Evolutionary conservation across 2,329 filamentous ascomycete species (phyloP).

Genomic region (Alternaria panax): DNA sequence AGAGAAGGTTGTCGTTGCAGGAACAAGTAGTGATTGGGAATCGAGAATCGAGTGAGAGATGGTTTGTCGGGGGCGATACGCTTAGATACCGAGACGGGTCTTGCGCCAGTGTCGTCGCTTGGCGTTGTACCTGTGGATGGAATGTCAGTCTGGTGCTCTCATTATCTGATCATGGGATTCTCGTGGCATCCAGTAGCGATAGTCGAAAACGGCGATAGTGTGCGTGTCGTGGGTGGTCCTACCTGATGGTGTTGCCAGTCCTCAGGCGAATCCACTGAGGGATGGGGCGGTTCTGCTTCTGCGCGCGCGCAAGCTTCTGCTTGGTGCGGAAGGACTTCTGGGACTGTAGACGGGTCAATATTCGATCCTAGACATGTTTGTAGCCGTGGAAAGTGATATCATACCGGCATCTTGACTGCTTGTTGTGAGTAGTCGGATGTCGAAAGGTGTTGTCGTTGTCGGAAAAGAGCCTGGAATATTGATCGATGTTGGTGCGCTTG

Average conservation of each 20-base stretch:
- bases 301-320: conserved; percentile 99
- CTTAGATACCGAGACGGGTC: conserved; percentile 98
- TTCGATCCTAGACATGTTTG: background rate
- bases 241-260: conserved; percentile 99
- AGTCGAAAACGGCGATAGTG: background rate
- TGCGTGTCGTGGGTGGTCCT: conserved; percentile 53
- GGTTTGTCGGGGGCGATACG: conserved; percentile 58
- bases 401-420: conserved; percentile 52
- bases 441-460: conserved; percentile 41
- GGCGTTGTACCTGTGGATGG: conserved; percentile 86
- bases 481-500: conserved; percentile 14
- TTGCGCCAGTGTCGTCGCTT: conserved; percentile 99
- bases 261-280: conserved; percentile 99
- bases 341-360: conserved; percentile 67
- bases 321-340: conserved; percentile 99
- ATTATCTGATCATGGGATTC: background rate
- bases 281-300: conserved; percentile 99
- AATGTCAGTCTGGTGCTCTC: conserved; percentile 21
- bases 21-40: conserved; percentile 36
- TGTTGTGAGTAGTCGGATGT: conserved; percentile 44
- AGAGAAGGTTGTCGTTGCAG: conserved; percentile 23
- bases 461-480: conserved; percentile 15
- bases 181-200: conserved; percentile 10
- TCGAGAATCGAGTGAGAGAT: conserved; percentile 45
- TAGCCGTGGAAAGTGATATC: conserved; percentile 19